phyloP scores from a whole-genome alignment of 1,284 basidiomycete species.

The Pseudozyma flocculosa region DNA sequence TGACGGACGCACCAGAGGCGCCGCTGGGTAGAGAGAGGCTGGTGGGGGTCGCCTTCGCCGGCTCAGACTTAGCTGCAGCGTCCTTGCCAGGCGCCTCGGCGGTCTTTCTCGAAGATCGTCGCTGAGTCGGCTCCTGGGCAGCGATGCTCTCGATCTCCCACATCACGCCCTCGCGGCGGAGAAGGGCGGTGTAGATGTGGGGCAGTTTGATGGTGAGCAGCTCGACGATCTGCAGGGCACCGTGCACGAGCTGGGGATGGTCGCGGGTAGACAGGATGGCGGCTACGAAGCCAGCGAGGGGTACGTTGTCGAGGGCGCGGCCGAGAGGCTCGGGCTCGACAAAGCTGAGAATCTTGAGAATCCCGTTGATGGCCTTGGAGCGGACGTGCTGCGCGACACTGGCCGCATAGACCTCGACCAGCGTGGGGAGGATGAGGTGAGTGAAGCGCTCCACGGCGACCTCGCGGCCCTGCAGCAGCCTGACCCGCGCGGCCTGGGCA shows the following conservation, averaged over 20 bases:
- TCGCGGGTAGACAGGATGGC: conserved; percentile 51
- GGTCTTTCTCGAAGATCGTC: conserved; percentile 79
- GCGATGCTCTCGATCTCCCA: conserved; percentile 55
- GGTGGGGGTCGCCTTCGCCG: too few relatives aligned
- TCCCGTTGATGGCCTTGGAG: conserved; percentile 43
- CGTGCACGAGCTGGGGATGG: conserved; percentile 32
- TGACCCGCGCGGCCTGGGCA: conserved; percentile 40
- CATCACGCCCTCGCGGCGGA: conserved; percentile 53
- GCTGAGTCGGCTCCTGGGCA: conserved; percentile 57
- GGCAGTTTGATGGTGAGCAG: conserved; percentile 49
- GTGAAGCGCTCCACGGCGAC: conserved; percentile 48
- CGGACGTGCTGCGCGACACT: conserved; percentile 47
- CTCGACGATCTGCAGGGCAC: conserved; percentile 56
- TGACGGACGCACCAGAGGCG: too few relatives aligned
- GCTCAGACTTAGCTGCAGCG: too few relatives aligned
- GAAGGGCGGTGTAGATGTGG: conserved; percentile 41
- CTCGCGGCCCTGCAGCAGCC: conserved; percentile 42
- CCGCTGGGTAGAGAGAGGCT: conserved; percentile 1
- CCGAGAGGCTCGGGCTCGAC: conserved; percentile 43
- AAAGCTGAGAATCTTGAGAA: conserved; percentile 54
- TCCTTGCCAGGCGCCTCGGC: conserved; percentile 64
- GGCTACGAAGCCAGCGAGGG: conserved; percentile 52
- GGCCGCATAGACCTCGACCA: conserved; percentile 54
- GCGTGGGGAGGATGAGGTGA: conserved; percentile 50
- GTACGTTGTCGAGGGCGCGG: conserved; percentile 44